Evolutionary conservation across 1,139 yeast species (phyloP), one percentile per base, ranked within the genome.

Genomic region (Kazachstania sp.): DNA sequence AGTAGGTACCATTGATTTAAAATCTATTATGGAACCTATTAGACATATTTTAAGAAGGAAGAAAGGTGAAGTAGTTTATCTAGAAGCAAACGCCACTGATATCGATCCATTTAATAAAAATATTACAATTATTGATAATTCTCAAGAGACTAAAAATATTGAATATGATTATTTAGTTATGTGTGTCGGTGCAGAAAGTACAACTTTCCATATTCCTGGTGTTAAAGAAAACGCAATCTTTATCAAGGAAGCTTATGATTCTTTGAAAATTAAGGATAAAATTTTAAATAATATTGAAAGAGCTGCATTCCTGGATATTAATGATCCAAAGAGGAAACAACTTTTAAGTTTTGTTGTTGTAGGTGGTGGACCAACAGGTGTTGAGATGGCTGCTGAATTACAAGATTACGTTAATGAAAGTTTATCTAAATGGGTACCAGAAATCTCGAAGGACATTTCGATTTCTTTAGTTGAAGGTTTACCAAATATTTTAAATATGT

Each of bases 351-450:
- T 88, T 58, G 88, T 87, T 51, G 92, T 87, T 52, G 94, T 90
- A 55, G 96, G 96, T 59, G 96, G 96, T 66, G 96, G 96, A 53
- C 95, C 97, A 63, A 88, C 96, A 46, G 97, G 97, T 70, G 96
- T 88, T 53, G 97, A 88, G 68, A 85, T 86, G 61, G 95, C 96
- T 55, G 97, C 95, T 61, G 97, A 90, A 70, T 71, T 90, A 59
- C 95, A 86, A 69, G 97, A 90, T 69, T 90, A 86, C 69, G 83
- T 88, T 56, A 94, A 86, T 67, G 95, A 87, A 68, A 97, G 90
- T 68, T 74, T 90, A 71, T 73, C 72, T 60, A 84, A 81, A 69
- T 86, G 95, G 94, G 81, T 85, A 72, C 97, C 97, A 43, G 86
- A 78, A 60, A 78, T 88, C 57, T 81, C 88, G 54, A 72, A 74